Evolutionary conservation across 768 basidiomycete species (phyloP), one percentile per base, ranked within the genome.

Genomic region (Mycena indigotica): DNA sequence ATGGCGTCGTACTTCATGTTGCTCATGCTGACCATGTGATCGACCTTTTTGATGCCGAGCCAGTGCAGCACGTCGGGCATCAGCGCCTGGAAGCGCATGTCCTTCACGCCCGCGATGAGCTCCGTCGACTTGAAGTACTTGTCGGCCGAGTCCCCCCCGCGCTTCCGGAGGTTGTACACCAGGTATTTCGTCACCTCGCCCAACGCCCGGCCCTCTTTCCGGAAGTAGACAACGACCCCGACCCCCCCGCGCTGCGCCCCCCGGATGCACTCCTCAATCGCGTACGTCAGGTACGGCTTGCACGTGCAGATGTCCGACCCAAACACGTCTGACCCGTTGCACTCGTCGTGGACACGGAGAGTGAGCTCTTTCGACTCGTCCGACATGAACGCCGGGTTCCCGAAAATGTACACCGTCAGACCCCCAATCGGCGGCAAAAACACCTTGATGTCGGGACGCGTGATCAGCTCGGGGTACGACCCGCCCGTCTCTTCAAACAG

Each of bases 61-160:
- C 95, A 98, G 70, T 95, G 93, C 44, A 98, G 75, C 5, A 97
- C 89, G 69, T 98, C 96, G 3, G 96, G 96, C 95, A 98, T 97
- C 58, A 93, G 79, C 21, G 88, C 91, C 70, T 83, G 86, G 86
- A 95, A 95, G n/a, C 93, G 84, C 92, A 94, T 93, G 67, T 95
- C 93, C 74, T 93, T 91, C 23, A 97, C 95, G 8, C 95, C 95
- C 0, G 95, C 95, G 58, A 98, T 91, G 62, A 91, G 77, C 73
- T 95, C 95, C 0, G 96, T 98, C 4, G 88, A 86, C 69, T 90
- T 88, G 81, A 98, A 98, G 78, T 98, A 98, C 68, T 87, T 86
- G 73, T 93, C 88, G 1, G 96, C 96, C 1, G 84, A 85, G 73
- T 98, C 96, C 5, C 94, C 95, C 3, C 89, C 91, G 41, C 96